phyloP scores from a whole-genome alignment of 768 basidiomycete species.

The Leccinum incarnatum region DNA sequence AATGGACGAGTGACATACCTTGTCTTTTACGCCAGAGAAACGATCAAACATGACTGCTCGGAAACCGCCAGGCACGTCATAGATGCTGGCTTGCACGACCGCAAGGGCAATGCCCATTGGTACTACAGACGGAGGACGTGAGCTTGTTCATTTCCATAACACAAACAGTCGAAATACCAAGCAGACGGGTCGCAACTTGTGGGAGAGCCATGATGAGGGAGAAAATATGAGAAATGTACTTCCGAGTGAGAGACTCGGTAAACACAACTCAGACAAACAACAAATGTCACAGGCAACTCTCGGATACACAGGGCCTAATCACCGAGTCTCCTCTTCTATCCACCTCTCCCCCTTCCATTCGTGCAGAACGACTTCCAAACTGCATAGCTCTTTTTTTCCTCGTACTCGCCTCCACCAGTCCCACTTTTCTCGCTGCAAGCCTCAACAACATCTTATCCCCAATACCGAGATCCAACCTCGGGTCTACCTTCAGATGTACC shows the following conservation, averaged over 20 bases:
- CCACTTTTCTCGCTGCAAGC: slow-evolving; percentile 66
- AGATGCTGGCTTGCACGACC: slow-evolving; percentile 49
- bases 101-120: slow-evolving; percentile 42
- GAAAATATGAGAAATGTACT: background rate
- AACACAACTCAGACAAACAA: slow-evolving; percentile 27
- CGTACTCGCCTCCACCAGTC: slow-evolving; percentile 67
- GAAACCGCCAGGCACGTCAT: slow-evolving; percentile 86
- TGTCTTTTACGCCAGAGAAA: slow-evolving; percentile 85
- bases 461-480: slow-evolving; percentile 63
- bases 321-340: slow-evolving; percentile 49
- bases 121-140: slow-evolving; percentile 17
- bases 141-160: slow-evolving; percentile 5
- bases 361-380: slow-evolving; percentile 86
- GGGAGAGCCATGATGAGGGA: slow-evolving; percentile 46
- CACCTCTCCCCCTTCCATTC: slow-evolving; percentile 66
- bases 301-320: slow-evolving; percentile 10
- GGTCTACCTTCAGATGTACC: slow-evolving; percentile 81
- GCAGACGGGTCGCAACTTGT: slow-evolving; percentile 45
- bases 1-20: slow-evolving; percentile 43
- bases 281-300: background rate
- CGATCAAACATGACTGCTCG: slow-evolving; percentile 98
- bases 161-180: slow-evolving; percentile 37
- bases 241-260: slow-evolving; percentile 8
- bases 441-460: slow-evolving; percentile 91
- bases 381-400: slow-evolving; percentile 96